Percentiles rank a stretch among this genome's conserved stretches.
These are phyloP conservation scores for Sugiyamaella novakii DNA, from an alignment of 1,139 yeast genomes.

Conservation along the genomic window DNA sequence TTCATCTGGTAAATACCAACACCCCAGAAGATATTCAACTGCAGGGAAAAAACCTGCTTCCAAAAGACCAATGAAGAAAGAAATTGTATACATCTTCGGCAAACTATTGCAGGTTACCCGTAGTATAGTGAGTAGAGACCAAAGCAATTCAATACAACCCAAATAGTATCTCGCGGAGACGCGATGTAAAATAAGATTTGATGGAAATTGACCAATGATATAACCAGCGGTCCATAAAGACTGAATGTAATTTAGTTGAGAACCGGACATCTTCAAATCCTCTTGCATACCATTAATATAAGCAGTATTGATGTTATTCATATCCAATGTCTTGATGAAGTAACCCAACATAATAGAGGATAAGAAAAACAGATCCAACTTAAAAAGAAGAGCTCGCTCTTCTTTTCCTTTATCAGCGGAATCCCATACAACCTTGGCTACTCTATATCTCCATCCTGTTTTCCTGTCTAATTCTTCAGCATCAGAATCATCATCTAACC, in stretches of 20 bases:
- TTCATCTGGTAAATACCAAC: slow-evolving; percentile 50
- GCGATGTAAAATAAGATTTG: slow-evolving; percentile 55
- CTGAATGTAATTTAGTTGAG: slow-evolving; percentile 53
- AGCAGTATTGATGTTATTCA: slow-evolving; percentile 46
- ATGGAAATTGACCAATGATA: slow-evolving; percentile 61
- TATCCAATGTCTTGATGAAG: slow-evolving; percentile 38
- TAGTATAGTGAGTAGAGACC: slow-evolving; percentile 55
- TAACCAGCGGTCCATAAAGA: slow-evolving; percentile 63
- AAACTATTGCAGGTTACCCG: slow-evolving; percentile 49
- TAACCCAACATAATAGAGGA: slow-evolving; percentile 36
- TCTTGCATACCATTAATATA: slow-evolving; percentile 64
- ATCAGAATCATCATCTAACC: neutral
- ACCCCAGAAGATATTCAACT: slow-evolving; percentile 52
- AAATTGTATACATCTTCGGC: slow-evolving; percentile 51
- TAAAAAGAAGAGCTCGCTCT: slow-evolving; percentile 36
- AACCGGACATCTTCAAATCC: slow-evolving; percentile 50
- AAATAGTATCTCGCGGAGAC: slow-evolving; percentile 57
- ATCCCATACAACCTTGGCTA: slow-evolving; percentile 37
- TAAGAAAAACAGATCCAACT: slow-evolving; percentile 37
- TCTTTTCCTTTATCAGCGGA: slow-evolving; percentile 36
- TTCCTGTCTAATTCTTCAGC: slow-evolving; percentile 18
- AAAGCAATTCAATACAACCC: slow-evolving; percentile 54
- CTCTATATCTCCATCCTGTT: slow-evolving; percentile 25
- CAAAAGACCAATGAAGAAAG: slow-evolving; percentile 57
- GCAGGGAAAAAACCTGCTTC: slow-evolving; percentile 64